These are phyloP conservation scores for Suillus discolor DNA, from an alignment of 768 basidiomycete species.

Conservation along the genomic window DNA sequence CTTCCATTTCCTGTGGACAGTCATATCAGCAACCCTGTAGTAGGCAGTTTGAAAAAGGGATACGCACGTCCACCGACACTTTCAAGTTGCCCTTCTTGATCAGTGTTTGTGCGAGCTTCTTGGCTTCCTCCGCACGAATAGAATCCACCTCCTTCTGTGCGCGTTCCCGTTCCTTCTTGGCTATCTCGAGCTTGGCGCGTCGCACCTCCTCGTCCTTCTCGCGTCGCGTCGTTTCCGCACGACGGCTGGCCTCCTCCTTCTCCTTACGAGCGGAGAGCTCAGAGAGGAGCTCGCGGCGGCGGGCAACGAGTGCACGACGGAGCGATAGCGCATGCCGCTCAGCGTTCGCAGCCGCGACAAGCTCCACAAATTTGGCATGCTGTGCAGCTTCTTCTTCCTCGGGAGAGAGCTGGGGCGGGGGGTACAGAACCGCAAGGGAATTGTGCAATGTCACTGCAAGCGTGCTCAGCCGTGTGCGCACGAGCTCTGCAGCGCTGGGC, in stretches of 20 bases:
- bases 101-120: conserved; percentile 83
- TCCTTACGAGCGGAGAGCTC: conserved; percentile 86
- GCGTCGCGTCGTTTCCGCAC: conserved; percentile 65
- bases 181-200: conserved; percentile 60
- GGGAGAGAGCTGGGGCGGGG: conserved; percentile 38
- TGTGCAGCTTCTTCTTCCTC: conserved; percentile 53
- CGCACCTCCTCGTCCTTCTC: conserved; percentile 73
- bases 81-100: conserved; percentile 78
- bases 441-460: conserved; percentile 76
- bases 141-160: conserved; percentile 69
- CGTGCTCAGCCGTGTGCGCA: conserved; percentile 75
- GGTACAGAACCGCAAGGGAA: conserved; percentile 61
- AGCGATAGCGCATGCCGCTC: conserved; percentile 80
- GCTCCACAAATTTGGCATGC: conserved; percentile 54
- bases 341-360: conserved; percentile 65
- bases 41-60: conserved; percentile 5
- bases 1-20: conserved; percentile 68
- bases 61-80: conserved; percentile 68
- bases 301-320: conserved; percentile 78
- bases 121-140: conserved; percentile 69
- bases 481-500: conserved; percentile 69
- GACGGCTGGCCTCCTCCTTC: conserved; percentile 82
- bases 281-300: conserved; percentile 81
- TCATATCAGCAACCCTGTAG: conserved; percentile 13
- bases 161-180: conserved; percentile 72